Base-by-base conservation (phyloP, 257 asterid species). In the Plantago ovata region DNA sequence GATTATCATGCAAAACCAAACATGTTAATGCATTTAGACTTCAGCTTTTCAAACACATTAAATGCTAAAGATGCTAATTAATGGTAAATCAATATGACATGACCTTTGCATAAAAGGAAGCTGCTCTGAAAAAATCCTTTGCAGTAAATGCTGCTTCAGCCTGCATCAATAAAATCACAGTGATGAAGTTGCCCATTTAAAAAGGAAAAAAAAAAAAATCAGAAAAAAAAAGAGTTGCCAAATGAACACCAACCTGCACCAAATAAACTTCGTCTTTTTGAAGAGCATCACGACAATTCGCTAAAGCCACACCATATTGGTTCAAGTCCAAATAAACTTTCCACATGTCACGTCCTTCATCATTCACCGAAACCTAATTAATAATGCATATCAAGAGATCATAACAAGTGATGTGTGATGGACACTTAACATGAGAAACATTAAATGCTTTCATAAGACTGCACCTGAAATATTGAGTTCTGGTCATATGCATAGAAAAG, bases 271-370 rank as follows among this genome's bases (percentile, higher is more conserved):
- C 95, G 77, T 92, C 98, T 69, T 95, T 88, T 72, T 92, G 97
- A 63, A 86, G 80, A 61, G 86, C 84, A 72, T 92, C 97, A 61
- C 89, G 95, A 60, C 95, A 88, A 77, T 75, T 85, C 50, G 88
- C 91, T 83, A 92, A 86, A 59, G 98, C 95, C 23, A 81, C 95
- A 77, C 94, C 81, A 81, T 88, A 92, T 80, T 79, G 85, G 74
- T 85, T 81, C 20, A 92, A 72, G 72, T 88, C 97, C 65, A 92
- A 75, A 78, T 92, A 88, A 68, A 92, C 97, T 74, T 88, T 92
- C 98, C 98, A 92, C 98, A 92, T 85, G 74, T 92, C 95, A 51
- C 89, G 85, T 49, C 95, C 95, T 77, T 92, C 98, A 61, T 92
- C 98, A 82, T 70, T 88, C 73, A 88, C 89, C 3, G 98, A 92